Evolutionary conservation across 2,329 filamentous ascomycete species (phyloP), one percentile per base, ranked within the genome.

Genomic region (Aureobasidium subglaciale): DNA sequence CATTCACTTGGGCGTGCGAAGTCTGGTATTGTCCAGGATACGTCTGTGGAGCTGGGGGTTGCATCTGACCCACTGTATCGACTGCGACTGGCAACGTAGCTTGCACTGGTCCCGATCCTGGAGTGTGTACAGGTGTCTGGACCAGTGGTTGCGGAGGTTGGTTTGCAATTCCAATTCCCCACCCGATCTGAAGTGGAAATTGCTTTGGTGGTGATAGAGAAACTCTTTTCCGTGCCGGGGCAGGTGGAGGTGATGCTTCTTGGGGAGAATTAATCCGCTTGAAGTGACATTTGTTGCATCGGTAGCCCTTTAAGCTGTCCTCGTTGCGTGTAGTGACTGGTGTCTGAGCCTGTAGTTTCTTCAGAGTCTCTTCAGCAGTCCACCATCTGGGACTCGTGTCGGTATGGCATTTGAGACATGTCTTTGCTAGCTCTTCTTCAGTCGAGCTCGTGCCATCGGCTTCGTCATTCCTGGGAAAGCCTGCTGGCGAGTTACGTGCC

Each of bases 341-440:
- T 10, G 37, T 18, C 11, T 43, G 25, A 15, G 37, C 29, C 9
- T 54, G 50, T 7, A 54, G 24, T 45, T 18, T 48, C 27, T 32
- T 20, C 16, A 56, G 2, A 8, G 49, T 54, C 16, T 56, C 46
- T 25, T 54, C 48, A n/a, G 30, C 41, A 15, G 46, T 18, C 56
- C 56, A 77, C 76, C 76, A 78, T 64, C 80, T 85, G 4, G 86
- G 87, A 62, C 85, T 90, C 49, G 86, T 80, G 65, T 90, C 85
- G 56, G 86, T 78, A 11, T 72, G 68, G 63, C 75, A 78, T 50
- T 70, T 71, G 22, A 63, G 66, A 56, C 75, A 78, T 18, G 71
- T 69, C 45, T 70, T 69, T 8, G 59, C 50, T 57, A 65, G 65
- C 20, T 62, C 61, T 16, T 65, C 64, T 16, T 67, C 59, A 16